Base-by-base conservation (phyloP, 2,329 filamentous ascomycete genomes). In the Aspergillus udagawae region DNA sequence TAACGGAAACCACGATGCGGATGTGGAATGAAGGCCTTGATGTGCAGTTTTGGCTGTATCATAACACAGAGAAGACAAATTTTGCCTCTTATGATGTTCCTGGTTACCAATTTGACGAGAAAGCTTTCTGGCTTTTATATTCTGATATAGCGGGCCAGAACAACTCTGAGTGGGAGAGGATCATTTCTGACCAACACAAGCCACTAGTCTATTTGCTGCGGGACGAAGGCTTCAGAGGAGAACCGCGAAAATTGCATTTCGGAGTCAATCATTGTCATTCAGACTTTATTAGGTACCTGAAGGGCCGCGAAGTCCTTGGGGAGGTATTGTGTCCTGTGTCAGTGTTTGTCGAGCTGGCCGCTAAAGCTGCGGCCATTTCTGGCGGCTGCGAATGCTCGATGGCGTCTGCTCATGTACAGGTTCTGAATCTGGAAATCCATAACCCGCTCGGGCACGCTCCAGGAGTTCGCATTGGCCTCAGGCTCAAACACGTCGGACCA, bases 91-190 rank as follows among this genome's bases (percentile, higher is more conserved):
- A 25, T 70, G 0, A 63, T 79, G 0, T 76, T 76, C 0, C 74
- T 76, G 0, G 14, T 38, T 79, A 79, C 53, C 76, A 79, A 47
- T 79, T 79, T 54, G 75, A 78, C 12, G 70, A 73, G 51, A 21
- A 32, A 28, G 32, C 5, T 7, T 17, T 17, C 14, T 38, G 32
- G 32, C 32, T 38, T 38, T 3, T 7, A 3, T 3, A 14, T 38
- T 38, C 32, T 17, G 32, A 38, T 14, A 6, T 17, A 38, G 32
- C 32, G 17, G 5, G 32, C 14, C 32, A 17, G 14, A 17, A 14
- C 32, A 14, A 38, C 32, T 38, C 14, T 7, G 14, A 38, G 32
- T 6, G 14, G 32, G 5, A n/a, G 32, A 17, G 1, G 6, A n/a
- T 38, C 32, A 17, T 17, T 17, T 38, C 32, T 38, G 32, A 38